Evolutionary conservation across 2,329 filamentous ascomycete species (phyloP).

Genomic region (Dactylonectria estremocensis): DNA sequence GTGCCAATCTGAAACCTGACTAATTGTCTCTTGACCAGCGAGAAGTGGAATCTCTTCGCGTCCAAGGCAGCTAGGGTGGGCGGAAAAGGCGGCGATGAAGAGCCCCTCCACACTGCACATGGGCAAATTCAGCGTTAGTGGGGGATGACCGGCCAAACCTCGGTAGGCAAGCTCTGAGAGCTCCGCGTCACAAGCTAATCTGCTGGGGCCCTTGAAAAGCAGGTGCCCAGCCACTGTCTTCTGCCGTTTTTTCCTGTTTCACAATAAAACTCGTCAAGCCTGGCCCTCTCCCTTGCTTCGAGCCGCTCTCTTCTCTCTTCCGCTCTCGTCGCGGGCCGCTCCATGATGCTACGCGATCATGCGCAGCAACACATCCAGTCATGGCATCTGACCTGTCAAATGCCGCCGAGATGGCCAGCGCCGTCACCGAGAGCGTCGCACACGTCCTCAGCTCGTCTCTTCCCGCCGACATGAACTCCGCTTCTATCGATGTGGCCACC

Average conservation of each 20-base stretch:
- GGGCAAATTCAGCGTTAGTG: slow-evolving; percentile 43
- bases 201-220: slow-evolving; percentile 40
- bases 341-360: slow-evolving; percentile 56
- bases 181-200: slow-evolving; percentile 51
- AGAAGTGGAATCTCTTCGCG: slow-evolving; percentile 26
- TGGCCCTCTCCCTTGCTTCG: slow-evolving; percentile 27
- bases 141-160: slow-evolving; percentile 45
- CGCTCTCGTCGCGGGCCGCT: slow-evolving; percentile 40
- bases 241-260: slow-evolving; percentile 41
- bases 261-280: slow-evolving; percentile 38
- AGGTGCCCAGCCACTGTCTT: slow-evolving; percentile 31
- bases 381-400: slow-evolving; percentile 61
- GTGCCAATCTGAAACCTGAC: not conserved
- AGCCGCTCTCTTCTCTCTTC: slow-evolving; percentile 31
- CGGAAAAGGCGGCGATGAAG: slow-evolving; percentile 20
- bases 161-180: slow-evolving; percentile 44
- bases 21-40: slow-evolving; percentile 2
- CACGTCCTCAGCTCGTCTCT: slow-evolving; percentile 52
- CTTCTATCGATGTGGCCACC: slow-evolving; percentile 52
- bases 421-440: slow-evolving; percentile 53
- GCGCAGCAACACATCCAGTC: slow-evolving; percentile 51
- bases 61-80: slow-evolving; percentile 27
- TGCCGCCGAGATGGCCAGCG: slow-evolving; percentile 53
- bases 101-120: slow-evolving; percentile 45
- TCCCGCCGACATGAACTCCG: slow-evolving; percentile 58